Evolutionary conservation across 768 basidiomycete species (phyloP).

Genomic region (Lactarius trivialis): DNA sequence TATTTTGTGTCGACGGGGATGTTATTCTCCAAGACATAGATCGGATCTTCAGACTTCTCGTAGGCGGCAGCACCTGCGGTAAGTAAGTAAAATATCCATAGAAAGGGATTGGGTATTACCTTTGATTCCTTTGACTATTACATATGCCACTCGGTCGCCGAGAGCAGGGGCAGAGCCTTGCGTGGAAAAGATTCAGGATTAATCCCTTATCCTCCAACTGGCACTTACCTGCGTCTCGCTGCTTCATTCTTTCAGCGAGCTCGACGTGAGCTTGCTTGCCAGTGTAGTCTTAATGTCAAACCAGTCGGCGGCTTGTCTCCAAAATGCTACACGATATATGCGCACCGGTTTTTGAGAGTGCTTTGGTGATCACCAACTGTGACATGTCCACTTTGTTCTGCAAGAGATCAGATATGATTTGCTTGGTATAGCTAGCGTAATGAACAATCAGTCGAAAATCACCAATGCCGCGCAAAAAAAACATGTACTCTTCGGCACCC

Average conservation of each 20-base stretch:
- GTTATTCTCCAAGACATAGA: slow-evolving; percentile 96
- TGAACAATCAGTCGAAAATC: neutral
- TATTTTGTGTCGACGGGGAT: slow-evolving; percentile 97
- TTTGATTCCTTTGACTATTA: slow-evolving; percentile 95
- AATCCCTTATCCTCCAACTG: neutral
- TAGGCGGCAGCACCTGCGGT: slow-evolving; percentile 88
- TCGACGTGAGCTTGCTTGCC: slow-evolving; percentile 97
- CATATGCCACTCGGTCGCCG: slow-evolving; percentile 98
- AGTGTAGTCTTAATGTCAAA: slow-evolving; percentile 59
- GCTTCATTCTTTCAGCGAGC: slow-evolving; percentile 90
- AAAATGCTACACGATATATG: neutral
- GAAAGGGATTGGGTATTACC: slow-evolving; percentile 37
- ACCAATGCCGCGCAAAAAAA: neutral
- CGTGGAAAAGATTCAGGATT: neutral
- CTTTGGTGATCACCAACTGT: slow-evolving; percentile 97
- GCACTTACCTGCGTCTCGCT: slow-evolving; percentile 77
- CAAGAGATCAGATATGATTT: slow-evolving; percentile 85
- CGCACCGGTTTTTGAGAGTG: slow-evolving; percentile 78
- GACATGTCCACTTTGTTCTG: slow-evolving; percentile 99
- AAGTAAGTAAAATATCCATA: neutral
- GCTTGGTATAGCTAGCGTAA: slow-evolving; percentile 74
- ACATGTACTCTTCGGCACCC: slow-evolving; percentile 82
- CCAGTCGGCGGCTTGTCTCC: neutral
- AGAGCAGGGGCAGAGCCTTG: slow-evolving; percentile 91
- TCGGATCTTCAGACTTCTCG: slow-evolving; percentile 96